Evolutionary conservation across 2,329 filamentous ascomycete species (phyloP).

Genomic region (Colletotrichum eleusines): DNA sequence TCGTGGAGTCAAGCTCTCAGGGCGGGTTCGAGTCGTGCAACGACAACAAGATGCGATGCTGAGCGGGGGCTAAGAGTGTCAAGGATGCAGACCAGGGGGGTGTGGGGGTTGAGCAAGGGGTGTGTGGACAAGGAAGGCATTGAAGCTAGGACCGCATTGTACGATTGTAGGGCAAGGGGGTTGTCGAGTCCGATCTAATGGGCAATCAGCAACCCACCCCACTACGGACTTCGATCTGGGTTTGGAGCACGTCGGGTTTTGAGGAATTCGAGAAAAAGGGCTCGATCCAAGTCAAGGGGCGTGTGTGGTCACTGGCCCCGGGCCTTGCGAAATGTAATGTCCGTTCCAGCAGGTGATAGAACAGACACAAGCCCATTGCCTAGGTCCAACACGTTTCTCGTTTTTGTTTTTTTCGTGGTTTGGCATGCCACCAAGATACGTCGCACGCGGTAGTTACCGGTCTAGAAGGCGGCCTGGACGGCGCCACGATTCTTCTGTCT

Average conservation of each 20-base stretch:
- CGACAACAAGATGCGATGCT: constrained; percentile 9
- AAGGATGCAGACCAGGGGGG: constrained; percentile 29
- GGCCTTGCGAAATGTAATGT: constrained; percentile 18
- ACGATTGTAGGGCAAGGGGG: constrained; percentile 10
- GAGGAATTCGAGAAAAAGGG: constrained; percentile 29
- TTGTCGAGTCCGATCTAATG: constrained; percentile 23
- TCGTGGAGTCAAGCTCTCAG: constrained; percentile 23
- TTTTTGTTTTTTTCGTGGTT: neutral
- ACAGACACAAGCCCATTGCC: constrained; percentile 3
- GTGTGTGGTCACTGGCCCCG: neutral
- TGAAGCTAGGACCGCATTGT: constrained; percentile 16
- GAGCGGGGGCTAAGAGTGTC: constrained; percentile 32
- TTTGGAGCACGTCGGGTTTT: constrained; percentile 21
- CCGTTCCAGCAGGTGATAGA: constrained; percentile 24
- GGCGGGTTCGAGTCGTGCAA: constrained; percentile 28
- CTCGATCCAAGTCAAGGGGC: constrained; percentile 23
- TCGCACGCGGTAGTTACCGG: neutral
- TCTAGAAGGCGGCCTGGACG: neutral
- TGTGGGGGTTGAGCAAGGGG: constrained; percentile 2
- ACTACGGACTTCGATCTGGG: constrained; percentile 18
- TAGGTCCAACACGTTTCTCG: neutral
- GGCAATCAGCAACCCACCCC: constrained; percentile 9
- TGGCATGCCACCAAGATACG: constrained; percentile 3
- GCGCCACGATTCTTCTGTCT: neutral
- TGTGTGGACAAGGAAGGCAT: constrained; percentile 23